Base-by-base conservation (phyloP, 176 grass and related monocot species). In the Oryza officinalis region DNA sequence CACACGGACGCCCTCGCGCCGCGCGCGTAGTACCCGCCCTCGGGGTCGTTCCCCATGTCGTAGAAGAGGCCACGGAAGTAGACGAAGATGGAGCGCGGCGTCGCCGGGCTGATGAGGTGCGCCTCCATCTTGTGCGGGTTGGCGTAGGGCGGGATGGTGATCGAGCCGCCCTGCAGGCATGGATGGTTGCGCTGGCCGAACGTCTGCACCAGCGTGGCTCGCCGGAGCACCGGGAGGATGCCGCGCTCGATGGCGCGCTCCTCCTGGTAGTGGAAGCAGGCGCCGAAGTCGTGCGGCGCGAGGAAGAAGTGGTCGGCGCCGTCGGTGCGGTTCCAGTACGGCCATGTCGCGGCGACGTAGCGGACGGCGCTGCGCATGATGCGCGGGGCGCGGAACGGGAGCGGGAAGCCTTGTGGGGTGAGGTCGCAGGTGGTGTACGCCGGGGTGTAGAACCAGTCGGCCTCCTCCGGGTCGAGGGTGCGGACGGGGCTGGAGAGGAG, bases 31-130 rank as follows among this genome's bases (percentile, higher is more conserved):
- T 93, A 87, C 13, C 91, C 88, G 0, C 91, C 91, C 2, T 93
- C 88, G 0, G 91, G 88, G 79, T 93, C 91, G 65, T 93, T 93
- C 8, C 85, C 88, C 65, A 81, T 83, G 49, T 90, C 91, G 61
- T 93, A 87, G 79, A 93, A 90, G 73, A 93, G 82, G 3, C 88
- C 91, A 0, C 88, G 88, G 81, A 93, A 93, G 74, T 93, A 93
- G 54, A 89, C 77, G 27, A 93, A 93, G 68, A 93, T 93, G 79
- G 91, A 90, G 10, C 85, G 88, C 15, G 91, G 91, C 18, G 88
- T 93, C 25, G 75, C 68, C 0, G 88, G 91, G 79, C 32, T 69
- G 79, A 93, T 87, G 49, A 83, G 82, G 74, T 93, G 91, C 28
- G 81, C 82, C 63, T 85, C 67, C 91, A 90, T 90, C 85, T 81